Conservation (phyloP, 768 basidiomycete species). For the Auricularia sp. region DNA sequence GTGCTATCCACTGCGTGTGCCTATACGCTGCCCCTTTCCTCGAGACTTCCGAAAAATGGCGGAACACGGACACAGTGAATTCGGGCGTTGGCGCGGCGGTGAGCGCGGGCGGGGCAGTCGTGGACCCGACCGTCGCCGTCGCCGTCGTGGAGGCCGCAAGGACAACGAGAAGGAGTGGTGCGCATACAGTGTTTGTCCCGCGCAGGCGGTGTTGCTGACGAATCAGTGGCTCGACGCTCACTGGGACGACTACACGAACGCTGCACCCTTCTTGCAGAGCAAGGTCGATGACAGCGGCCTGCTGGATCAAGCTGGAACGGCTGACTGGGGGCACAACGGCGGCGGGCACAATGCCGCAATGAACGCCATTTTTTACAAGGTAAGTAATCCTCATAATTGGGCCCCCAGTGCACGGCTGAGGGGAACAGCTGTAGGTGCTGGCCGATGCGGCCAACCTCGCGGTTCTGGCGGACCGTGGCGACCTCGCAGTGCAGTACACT, state of each 20-base stretch:
- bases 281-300: constrained; percentile 37
- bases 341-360: constrained; percentile 48
- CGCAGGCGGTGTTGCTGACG: neutral
- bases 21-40: neutral
- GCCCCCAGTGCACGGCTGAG: neutral
- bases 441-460: constrained; percentile 38
- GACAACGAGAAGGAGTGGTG: constrained; percentile 99
- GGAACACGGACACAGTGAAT: constrained; percentile 88
- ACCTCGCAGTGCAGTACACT: constrained; percentile 28
- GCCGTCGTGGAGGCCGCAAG: constrained; percentile 93
- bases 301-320: constrained; percentile 43
- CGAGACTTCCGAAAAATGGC: constrained; percentile 42
- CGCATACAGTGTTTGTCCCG: constrained; percentile 14
- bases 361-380: constrained; percentile 41
- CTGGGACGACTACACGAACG: constrained; percentile 44
- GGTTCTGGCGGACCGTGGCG: constrained; percentile 22
- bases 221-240: constrained; percentile 33
- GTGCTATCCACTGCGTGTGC: too few relatives aligned
- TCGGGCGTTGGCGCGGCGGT: constrained; percentile 71
- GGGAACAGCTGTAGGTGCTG: constrained; percentile 30
- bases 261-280: constrained; percentile 41
- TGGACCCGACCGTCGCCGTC: constrained; percentile 58
- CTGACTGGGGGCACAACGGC: constrained; percentile 49
- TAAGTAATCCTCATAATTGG: neutral
- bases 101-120: constrained; percentile 31